Evolutionary conservation across 2,329 filamentous ascomycete species (phyloP).

Genomic region (Nothophoma quercina): DNA sequence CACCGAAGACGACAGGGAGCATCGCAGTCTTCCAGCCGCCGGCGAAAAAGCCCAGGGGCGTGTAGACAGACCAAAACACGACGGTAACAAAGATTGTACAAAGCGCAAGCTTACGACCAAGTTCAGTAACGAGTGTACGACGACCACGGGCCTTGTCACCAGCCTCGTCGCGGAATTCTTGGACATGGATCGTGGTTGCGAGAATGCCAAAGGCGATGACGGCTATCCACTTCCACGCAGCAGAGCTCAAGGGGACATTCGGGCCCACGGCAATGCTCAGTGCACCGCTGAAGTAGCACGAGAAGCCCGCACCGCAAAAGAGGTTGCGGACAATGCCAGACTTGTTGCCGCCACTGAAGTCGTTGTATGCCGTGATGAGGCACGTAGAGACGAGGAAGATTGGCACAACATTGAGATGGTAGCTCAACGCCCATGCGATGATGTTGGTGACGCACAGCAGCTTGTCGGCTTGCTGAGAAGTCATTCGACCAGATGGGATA

Average conservation of each 20-base stretch:
- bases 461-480: constrained; percentile 18
- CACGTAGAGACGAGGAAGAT: constrained; percentile 26
- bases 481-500: constrained; percentile 36
- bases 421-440: constrained; percentile 8
- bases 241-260: constrained; percentile 7
- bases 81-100: constrained; percentile 20
- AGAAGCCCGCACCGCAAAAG: constrained; percentile 41
- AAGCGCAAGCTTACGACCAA: constrained; percentile 53
- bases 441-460: constrained; percentile 17
- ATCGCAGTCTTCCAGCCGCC: constrained; percentile 10
- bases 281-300: constrained; percentile 39
- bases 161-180: constrained; percentile 49
- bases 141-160: constrained; percentile 71
- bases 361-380: constrained; percentile 42
- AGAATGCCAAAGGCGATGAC: constrained; percentile 34
- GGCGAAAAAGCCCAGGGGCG: constrained; percentile 14
- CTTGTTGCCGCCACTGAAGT: constrained; percentile 37
- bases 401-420: constrained; percentile 7
- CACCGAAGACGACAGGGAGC: constrained; percentile 13
- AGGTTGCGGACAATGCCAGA: constrained; percentile 39
- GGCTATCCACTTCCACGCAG: constrained; percentile 42
- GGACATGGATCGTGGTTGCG: constrained; percentile 49
- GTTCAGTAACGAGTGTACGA: constrained; percentile 84
- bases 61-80: constrained; percentile 22
- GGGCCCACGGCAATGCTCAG: constrained; percentile 32